Evolutionary conservation across 2,329 filamentous ascomycete genomes (phyloP), one percentile per base, ranked within the genome.

Genomic region (Aspergillus viridinutans): DNA sequence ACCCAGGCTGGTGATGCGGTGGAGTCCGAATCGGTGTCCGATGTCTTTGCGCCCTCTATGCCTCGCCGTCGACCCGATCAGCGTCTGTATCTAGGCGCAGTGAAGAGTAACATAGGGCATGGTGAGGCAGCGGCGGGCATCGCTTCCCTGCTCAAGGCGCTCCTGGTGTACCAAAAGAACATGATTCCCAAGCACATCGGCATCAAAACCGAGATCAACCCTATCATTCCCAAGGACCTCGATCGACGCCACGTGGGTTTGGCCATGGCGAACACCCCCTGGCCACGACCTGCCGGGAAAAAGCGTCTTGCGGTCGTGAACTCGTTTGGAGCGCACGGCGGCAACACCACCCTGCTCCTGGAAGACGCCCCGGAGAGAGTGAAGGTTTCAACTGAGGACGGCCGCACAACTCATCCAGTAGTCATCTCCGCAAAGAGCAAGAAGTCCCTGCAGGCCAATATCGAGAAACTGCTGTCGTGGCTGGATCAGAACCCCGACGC

Each of bases 321-420:
- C 75, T 89, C 88, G 70, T 90, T 89, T 66, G 82, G 82, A 60
- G 88, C 88, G 1, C 85, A 87, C 28, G 87, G 87, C 53, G 87
- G 87, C 7, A 90, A 90, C 72, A 89, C 87, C 1, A 83, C 85
- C 17, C 69, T 90, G 25, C 70, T 90, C 6, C 65, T 90, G 1
- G 84, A 89, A 51, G 60, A 50, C 29, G 32, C 2, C 17, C 58
- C 10, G 57, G 64, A 12, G 62, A 60, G 87, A 89, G 66, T 90
- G 2, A 23, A 47, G 23, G 3, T n/a, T 9, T 14, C 17, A 64
- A 2, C 53, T 64, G 0, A 12, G 12, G 32, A 52, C 1, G 84
- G 86, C 60, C 76, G 85, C 23, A 74, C 69, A 14, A 76, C 76
- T 2, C 82, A 87, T 57, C 69, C 85, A 20, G 73, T 89, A 42